These are phyloP conservation scores for Yamadazyma dendronema DNA, from an alignment of 1,139 yeast genomes.

Conservation along the genomic window DNA sequence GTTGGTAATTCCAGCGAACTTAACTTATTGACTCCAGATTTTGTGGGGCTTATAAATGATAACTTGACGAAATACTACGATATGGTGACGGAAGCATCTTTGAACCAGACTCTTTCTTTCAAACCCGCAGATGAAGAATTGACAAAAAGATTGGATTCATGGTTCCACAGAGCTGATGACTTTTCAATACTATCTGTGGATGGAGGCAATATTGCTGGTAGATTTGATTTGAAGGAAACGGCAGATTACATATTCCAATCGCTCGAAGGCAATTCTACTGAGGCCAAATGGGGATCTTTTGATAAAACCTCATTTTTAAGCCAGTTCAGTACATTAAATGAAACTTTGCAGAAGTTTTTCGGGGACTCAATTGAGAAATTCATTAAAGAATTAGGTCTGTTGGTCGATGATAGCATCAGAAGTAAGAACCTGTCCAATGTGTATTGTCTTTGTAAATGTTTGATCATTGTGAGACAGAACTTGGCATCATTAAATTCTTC, in stretches of 20 bases:
- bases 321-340: slow-evolving; percentile 5
- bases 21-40: slow-evolving; percentile 9
- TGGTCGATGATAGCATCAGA: neutral
- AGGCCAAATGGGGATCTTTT: slow-evolving; percentile 12
- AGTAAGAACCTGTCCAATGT: slow-evolving; percentile 1
- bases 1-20: neutral
- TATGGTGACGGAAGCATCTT: slow-evolving; percentile 11
- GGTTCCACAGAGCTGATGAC: slow-evolving; percentile 9
- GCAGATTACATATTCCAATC: slow-evolving; percentile 7
- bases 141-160: slow-evolving; percentile 6
- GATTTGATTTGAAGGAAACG: slow-evolving; percentile 7
- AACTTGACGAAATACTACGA: slow-evolving; percentile 12
- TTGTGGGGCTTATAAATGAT: slow-evolving; percentile 13
- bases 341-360: slow-evolving; percentile 1
- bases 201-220: neutral
- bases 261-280: slow-evolving; percentile 1
- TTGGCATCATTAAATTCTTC: slow-evolving; percentile 2
- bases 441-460: slow-evolving; percentile 6
- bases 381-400: slow-evolving; percentile 1
- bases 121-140: slow-evolving; percentile 5
- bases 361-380: slow-evolving; percentile 6
- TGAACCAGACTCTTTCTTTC: slow-evolving; percentile 10
- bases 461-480: slow-evolving; percentile 8
- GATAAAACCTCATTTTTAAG: slow-evolving; percentile 7
- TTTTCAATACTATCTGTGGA: slow-evolving; percentile 4